Conservation (phyloP, 371 early-diverging fungal species). For the Apophysomyces ossiformis region DNA sequence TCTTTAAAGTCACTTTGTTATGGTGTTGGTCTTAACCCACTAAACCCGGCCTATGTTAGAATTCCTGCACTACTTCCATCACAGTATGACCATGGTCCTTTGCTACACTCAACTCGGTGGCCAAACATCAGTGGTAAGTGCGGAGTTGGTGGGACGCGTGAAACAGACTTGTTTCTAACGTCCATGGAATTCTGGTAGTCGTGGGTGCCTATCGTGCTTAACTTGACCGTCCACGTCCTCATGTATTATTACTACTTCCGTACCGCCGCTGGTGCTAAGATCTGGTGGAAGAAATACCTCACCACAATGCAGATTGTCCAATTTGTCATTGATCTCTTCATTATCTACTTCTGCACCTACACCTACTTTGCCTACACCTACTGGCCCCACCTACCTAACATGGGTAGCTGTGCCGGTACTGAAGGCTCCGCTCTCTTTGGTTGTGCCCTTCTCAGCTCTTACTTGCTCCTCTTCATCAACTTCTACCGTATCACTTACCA, state of each 20-base stretch:
- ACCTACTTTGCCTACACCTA: constrained; percentile 77
- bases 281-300: constrained; percentile 94
- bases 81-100: constrained; percentile 88
- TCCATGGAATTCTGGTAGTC: constrained; percentile 48
- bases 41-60: constrained; percentile 38
- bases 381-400: constrained; percentile 73
- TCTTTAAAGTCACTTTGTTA: background rate
- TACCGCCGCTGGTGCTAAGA: constrained; percentile 79
- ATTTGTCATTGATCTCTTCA: constrained; percentile 82
- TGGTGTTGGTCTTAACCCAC: background rate
- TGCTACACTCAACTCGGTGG: constrained; percentile 86
- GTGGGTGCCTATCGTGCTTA: constrained; percentile 81
- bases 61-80: constrained; percentile 92
- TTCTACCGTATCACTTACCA: constrained; percentile 87
- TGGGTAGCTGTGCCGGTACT: constrained; percentile 80
- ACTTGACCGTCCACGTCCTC: constrained; percentile 90
- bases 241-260: constrained; percentile 95
- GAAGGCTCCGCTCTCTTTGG: constrained; percentile 84
- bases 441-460: constrained; percentile 78
- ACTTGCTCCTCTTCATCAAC: constrained; percentile 87
- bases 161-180: constrained; percentile 19
- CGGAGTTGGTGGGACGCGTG: constrained; percentile 6
- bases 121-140: constrained; percentile 78
- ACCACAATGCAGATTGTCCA: constrained; percentile 91
- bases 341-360: constrained; percentile 84